Evolutionary conservation across 1,139 yeast genomes (phyloP).

Genomic region (Kurtzmaniella natalensis): DNA sequence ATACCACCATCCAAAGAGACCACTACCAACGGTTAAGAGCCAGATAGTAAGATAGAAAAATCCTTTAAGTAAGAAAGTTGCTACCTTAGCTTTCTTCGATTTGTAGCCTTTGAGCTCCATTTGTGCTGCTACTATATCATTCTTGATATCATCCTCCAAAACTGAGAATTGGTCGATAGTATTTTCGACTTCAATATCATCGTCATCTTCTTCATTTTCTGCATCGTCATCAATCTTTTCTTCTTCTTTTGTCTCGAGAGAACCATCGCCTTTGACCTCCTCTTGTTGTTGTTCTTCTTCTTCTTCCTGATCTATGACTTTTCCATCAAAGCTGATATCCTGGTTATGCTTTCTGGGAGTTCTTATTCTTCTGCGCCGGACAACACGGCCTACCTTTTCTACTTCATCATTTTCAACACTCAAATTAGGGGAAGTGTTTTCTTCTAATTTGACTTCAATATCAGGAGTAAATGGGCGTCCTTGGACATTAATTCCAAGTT

Average conservation of each 20-base stretch:
- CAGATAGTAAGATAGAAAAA: slow-evolving; percentile 19
- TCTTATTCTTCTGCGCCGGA: too few species aligned
- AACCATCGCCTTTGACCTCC: background rate
- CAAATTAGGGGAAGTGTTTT: slow-evolving; percentile 4
- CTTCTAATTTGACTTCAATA: slow-evolving; percentile 3
- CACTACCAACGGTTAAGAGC: slow-evolving; percentile 22
- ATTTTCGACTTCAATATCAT: slow-evolving; percentile 5
- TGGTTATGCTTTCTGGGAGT: too few species aligned
- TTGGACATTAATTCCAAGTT: slow-evolving; percentile 4
- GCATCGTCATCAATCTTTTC: slow-evolving; percentile 9
- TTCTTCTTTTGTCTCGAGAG: background rate
- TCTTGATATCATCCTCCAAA: too few species aligned
- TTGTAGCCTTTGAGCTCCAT: background rate
- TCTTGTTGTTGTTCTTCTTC: slow-evolving; percentile 2
- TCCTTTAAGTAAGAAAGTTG: slow-evolving; percentile 1
- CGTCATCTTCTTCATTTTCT: slow-evolving; percentile 10
- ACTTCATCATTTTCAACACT: slow-evolving; percentile 8
- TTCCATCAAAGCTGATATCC: too few species aligned
- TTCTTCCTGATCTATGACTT: too few species aligned
- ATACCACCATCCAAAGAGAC: slow-evolving; percentile 51
- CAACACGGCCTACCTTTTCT: background rate
- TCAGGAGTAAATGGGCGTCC: slow-evolving; percentile 3
- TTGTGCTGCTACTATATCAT: too few species aligned
- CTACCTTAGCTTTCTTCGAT: background rate
- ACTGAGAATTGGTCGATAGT: background rate